Evolutionary conservation across 805 yeast genomes (phyloP).

Genomic region (Saccharomycopsis fibuligera): DNA sequence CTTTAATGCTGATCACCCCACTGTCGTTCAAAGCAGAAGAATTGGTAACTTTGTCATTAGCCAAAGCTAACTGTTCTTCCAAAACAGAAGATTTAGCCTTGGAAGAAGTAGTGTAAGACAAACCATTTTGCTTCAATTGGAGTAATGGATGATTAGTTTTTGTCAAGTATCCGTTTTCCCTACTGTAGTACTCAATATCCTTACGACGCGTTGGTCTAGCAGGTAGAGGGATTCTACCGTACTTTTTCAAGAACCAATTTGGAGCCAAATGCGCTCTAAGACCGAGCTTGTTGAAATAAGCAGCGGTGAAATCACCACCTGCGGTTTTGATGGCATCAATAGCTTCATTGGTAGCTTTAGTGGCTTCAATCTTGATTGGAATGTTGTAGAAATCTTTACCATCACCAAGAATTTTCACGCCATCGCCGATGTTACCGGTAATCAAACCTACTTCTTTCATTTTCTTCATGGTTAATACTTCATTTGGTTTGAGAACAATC

Average conservation of each 20-base stretch:
- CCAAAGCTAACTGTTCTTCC: constrained; percentile 12
- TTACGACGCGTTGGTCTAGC: constrained; percentile 83
- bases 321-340: constrained; percentile 62
- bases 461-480: constrained; percentile 63
- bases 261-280: constrained; percentile 76
- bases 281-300: constrained; percentile 60
- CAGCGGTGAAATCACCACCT: constrained; percentile 71
- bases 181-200: constrained; percentile 72
- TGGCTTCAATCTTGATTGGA: constrained; percentile 73
- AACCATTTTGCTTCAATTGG: constrained; percentile 4
- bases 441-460: constrained; percentile 73
- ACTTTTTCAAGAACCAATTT: constrained; percentile 54
- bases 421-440: constrained; percentile 65
- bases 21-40: constrained; percentile 8
- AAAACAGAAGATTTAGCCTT: constrained; percentile 11
- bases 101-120: neutral
- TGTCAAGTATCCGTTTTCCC: constrained; percentile 66
- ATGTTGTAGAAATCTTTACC: constrained; percentile 46
- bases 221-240: constrained; percentile 75
- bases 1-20: constrained; percentile 10
- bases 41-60: neutral
- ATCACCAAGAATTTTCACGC: constrained; percentile 74
- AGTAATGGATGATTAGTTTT: constrained; percentile 28
- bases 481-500: constrained; percentile 50
- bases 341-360: constrained; percentile 72